phyloP scores from a whole-genome alignment of 2,329 filamentous ascomycete species.

The Exophiala viscosa region DNA sequence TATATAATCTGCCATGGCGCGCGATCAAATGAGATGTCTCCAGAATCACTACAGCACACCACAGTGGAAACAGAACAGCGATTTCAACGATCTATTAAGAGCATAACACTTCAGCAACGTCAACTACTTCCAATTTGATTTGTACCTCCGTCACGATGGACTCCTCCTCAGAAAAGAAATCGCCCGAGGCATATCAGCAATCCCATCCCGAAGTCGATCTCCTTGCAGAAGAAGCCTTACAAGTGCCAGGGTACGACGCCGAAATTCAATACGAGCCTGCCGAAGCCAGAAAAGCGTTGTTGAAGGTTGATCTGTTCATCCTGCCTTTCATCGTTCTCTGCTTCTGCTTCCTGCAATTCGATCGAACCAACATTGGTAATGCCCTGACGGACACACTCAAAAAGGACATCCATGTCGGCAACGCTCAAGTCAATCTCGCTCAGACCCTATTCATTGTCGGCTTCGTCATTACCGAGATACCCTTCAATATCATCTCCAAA shows the following conservation, averaged over 20 bases:
- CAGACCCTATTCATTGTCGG: conserved; percentile 32
- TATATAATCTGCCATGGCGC: no score
- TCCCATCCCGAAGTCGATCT: neutral
- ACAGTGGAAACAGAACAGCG: no score
- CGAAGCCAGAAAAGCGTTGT: conserved; percentile 6
- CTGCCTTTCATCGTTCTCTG: conserved; percentile 27
- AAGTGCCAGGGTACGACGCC: conserved; percentile 8
- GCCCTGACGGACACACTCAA: conserved; percentile 52
- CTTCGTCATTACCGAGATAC: conserved; percentile 33
- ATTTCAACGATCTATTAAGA: neutral
- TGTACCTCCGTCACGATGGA: neutral
- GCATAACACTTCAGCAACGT: no score
- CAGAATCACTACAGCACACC: no score
- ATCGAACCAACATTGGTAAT: conserved; percentile 40
- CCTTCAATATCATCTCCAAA: conserved; percentile 34
- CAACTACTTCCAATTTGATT: neutral
- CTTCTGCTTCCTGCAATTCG: conserved; percentile 33
- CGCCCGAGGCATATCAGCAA: neutral
- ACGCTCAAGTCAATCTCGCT: conserved; percentile 44
- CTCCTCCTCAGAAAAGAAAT: neutral
- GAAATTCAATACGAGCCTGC: conserved; percentile 1
- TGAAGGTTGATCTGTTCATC: conserved; percentile 23
- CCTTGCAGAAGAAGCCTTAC: neutral
- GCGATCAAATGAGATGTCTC: no score
- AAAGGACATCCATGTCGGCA: conserved; percentile 47